A percentile compares a stretch with the other conserved stretches of the same genome.
Evolutionary conservation across 371 early-diverging fungal genomes (phyloP).

Genomic region (Mucor racemosus): DNA sequence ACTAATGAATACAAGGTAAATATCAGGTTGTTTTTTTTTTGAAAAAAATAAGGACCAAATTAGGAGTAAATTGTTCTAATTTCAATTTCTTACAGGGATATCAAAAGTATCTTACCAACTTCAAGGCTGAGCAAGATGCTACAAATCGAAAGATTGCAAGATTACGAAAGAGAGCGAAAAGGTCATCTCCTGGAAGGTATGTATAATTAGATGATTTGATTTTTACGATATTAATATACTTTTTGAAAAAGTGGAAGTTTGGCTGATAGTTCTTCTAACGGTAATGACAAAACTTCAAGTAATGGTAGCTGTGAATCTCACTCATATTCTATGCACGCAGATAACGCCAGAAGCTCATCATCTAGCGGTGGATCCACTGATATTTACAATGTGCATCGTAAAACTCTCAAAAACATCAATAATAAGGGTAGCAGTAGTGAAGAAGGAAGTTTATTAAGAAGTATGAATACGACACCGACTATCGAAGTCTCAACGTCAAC

Average conservation of each 20-base stretch:
- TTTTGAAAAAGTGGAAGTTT: conserved; percentile 14
- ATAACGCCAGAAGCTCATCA: conserved; percentile 21
- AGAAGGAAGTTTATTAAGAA: conserved; percentile 3
- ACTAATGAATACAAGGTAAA: conserved; percentile 45
- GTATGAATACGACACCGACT: neutral
- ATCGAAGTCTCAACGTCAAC: neutral
- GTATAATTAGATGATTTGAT: neutral
- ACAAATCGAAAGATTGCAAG: conserved; percentile 28
- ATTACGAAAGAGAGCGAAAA: conserved; percentile 31
- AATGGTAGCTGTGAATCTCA: conserved; percentile 7
- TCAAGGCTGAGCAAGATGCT: conserved; percentile 46
- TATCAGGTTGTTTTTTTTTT: neutral
- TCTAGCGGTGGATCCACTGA: conserved; percentile 23
- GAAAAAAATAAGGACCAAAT: too few species aligned
- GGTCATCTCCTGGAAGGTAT: conserved; percentile 23
- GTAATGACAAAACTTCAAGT: conserved; percentile 2
- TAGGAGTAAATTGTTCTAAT: too few species aligned
- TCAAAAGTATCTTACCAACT: conserved; percentile 43
- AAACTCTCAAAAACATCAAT: neutral
- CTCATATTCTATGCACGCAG: conserved; percentile 10
- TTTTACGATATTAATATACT: neutral
- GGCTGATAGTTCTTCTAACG: conserved; percentile 22
- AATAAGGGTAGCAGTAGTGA: conserved; percentile 6
- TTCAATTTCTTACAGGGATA: conserved; percentile 28
- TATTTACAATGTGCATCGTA: conserved; percentile 19